phyloP scores from a whole-genome alignment of 2,329 filamentous ascomycete species.

The Trichoderma harzianum region DNA sequence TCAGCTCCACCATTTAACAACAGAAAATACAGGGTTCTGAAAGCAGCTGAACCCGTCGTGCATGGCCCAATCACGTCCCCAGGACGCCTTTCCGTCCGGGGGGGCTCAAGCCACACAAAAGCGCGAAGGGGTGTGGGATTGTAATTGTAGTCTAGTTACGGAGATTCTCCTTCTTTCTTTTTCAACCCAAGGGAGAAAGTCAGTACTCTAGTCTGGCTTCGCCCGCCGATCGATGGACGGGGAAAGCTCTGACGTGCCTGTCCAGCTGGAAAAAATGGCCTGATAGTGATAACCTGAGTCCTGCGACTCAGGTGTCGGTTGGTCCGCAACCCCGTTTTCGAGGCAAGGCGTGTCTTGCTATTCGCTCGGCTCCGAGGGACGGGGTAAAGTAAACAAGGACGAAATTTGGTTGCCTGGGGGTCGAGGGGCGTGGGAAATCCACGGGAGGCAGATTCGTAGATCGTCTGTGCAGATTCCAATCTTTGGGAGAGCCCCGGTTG shows the following conservation, averaged over 20 bases:
- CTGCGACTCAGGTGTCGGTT: not conserved
- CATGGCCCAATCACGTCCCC: constrained; percentile 1
- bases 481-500: not conserved
- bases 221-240: not conserved
- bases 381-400: not conserved
- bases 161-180: not conserved
- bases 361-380: not conserved
- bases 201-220: not conserved
- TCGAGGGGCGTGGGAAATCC: not conserved
- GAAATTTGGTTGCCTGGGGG: not conserved
- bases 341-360: not conserved
- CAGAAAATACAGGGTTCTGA: not conserved
- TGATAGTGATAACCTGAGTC: not conserved
- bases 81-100: not conserved
- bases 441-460: not conserved
- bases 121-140: not conserved
- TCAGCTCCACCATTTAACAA: not conserved
- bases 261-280: constrained; percentile 6
- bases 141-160: not conserved
- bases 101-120: not conserved
- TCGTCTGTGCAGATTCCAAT: not conserved
- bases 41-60: constrained; percentile 2
- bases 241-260: not conserved
- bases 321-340: not conserved
- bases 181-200: not conserved